phyloP scores from a whole-genome alignment of 2,329 filamentous ascomycete genomes.

The Penicillium sp. region DNA sequence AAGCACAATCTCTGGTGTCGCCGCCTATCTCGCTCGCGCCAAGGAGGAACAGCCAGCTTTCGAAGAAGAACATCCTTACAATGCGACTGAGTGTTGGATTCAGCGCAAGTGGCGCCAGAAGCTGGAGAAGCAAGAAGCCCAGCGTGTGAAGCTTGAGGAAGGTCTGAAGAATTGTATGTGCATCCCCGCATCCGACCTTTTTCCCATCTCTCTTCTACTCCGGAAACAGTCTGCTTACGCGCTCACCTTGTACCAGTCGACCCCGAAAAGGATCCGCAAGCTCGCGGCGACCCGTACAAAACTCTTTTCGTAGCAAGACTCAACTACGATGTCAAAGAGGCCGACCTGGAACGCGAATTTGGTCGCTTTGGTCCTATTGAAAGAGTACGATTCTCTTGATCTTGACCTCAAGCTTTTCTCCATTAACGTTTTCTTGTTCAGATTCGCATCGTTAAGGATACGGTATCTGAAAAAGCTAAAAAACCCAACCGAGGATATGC shows the following conservation, averaged over 20 bases:
- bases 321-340: slow-evolving; percentile 82
- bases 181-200: neutral
- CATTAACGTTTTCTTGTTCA: slow-evolving; percentile 38
- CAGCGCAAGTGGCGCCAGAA: slow-evolving; percentile 81
- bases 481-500: slow-evolving; percentile 87
- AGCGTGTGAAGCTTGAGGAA: slow-evolving; percentile 55
- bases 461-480: slow-evolving; percentile 65
- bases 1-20: slow-evolving; percentile 69
- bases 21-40: slow-evolving; percentile 69
- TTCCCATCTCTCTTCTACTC: neutral
- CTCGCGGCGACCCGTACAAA: slow-evolving; percentile 90
- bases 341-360: slow-evolving; percentile 91
- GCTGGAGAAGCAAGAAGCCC: slow-evolving; percentile 72
- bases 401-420: neutral
- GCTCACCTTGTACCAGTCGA: slow-evolving; percentile 57
- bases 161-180: slow-evolving; percentile 64
- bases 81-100: slow-evolving; percentile 89
- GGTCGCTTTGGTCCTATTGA: slow-evolving; percentile 91
- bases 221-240: slow-evolving; percentile 6
- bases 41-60: slow-evolving; percentile 56
- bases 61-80: slow-evolving; percentile 71
- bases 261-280: slow-evolving; percentile 78
- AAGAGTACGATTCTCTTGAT: slow-evolving; percentile 57
- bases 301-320: slow-evolving; percentile 90
- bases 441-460: slow-evolving; percentile 85